Evolutionary conservation across 306 rosid species (phyloP), one percentile per base, ranked within the genome.

Genomic region (Quercus cerris): DNA sequence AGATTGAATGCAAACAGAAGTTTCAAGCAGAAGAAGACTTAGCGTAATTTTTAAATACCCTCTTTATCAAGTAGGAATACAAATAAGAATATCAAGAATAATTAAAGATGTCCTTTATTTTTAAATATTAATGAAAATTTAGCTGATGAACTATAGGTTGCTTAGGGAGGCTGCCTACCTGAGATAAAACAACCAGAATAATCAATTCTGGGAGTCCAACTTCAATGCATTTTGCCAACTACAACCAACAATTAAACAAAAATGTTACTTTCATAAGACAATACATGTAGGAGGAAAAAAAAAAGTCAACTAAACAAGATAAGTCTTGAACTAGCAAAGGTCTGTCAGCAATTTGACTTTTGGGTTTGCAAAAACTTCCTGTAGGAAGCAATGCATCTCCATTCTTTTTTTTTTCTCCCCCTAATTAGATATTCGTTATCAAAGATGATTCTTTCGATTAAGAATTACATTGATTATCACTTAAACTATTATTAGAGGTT

Each of bases 141-240:
- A 61, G 44, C 15, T 14, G 77, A 22, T 41, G 30, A 73, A 31
- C 17, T 59, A 77, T 22, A 75, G 15, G 54, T 81, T 57, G 54
- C 27, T 56, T 73, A 46, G 66, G 81, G 76, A 70, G 27, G 70
- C 52, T 59, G 56, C 88, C 68, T 23, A 91, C 99, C 91, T 90
- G 97, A 61, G 98, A 91, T 33, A 95, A 67, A 56, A 95, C 22
- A 59, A 95, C 62, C 83, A 93, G 71, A 55, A 91, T 86, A 70
- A 90, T 71, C 88, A 93, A 83, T 68, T 96, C 89, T 51, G 97
- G 98, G 28, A 95, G 94, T 81, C 99, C 99, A 76, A 95, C 70
- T 85, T 95, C 99, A 89, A 95, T 83, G 81, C 99, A 95, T 51
- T 81, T 82, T 58, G 94, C 96, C 84, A 95, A 76, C 99, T 93